phyloP scores from a whole-genome alignment of 208 protist genomes.

The Acanthamoeba quina region DNA sequence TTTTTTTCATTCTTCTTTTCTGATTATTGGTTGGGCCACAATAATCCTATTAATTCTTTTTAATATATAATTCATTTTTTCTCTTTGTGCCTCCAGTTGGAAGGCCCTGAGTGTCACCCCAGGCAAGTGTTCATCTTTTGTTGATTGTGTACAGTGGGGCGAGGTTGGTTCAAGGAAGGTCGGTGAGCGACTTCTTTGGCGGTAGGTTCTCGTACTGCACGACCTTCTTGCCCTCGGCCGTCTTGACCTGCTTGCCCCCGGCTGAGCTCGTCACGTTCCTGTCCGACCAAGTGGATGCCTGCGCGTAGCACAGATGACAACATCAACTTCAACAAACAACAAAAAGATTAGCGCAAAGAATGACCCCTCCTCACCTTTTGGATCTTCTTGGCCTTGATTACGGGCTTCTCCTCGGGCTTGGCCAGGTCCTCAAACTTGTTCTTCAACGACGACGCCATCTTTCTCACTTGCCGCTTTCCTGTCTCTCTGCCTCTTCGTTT shows the following conservation, averaged over 20 bases:
- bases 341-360: no score
- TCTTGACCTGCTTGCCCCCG: not conserved
- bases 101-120: no score
- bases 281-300: constrained; percentile 6
- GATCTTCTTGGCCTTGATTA: constrained; percentile 18
- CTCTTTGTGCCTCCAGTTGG: no score
- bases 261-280: constrained; percentile 25
- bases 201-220: constrained; percentile 18
- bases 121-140: no score
- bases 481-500: no score
- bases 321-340: no score
- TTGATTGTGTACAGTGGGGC: no score
- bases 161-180: not conserved
- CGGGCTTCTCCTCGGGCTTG: constrained; percentile 16
- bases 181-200: not conserved
- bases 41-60: no score
- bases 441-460: not conserved
- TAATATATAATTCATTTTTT: no score
- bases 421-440: constrained; percentile 50
- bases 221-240: constrained; percentile 7
- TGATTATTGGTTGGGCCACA: no score
- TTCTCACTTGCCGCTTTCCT: not conserved
- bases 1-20: no score
- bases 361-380: constrained; percentile 1
- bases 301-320: not conserved